Evolutionary conservation across 495 filamentous ascomycete genomes (phyloP).

Genomic region (Tuber melanosporum): DNA sequence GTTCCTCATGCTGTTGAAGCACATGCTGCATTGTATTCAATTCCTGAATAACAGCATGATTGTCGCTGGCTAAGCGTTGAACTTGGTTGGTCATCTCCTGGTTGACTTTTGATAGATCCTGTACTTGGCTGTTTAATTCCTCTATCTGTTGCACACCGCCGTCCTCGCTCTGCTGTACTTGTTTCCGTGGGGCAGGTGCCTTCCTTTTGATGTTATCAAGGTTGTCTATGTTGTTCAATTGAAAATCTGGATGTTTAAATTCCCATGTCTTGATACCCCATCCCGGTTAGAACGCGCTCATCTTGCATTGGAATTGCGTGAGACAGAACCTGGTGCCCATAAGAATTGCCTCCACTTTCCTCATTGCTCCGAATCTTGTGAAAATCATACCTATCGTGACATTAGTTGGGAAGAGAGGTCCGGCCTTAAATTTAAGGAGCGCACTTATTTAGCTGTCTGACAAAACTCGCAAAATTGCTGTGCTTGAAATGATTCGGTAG

Average conservation of each 20-base stretch:
- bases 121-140: slow-evolving; percentile 75
- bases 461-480: slow-evolving; percentile 98
- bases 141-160: slow-evolving; percentile 84
- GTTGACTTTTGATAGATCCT: slow-evolving; percentile 86
- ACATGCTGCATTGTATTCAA: slow-evolving; percentile 82
- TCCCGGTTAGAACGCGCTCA: slow-evolving; percentile 10
- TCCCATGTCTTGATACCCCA: slow-evolving; percentile 56
- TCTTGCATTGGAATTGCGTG: background rate
- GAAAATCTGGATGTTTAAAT: slow-evolving; percentile 96
- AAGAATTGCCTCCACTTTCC: slow-evolving; percentile 82
- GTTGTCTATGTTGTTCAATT: slow-evolving; percentile 89
- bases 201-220: slow-evolving; percentile 95
- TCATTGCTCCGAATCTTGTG: slow-evolving; percentile 98
- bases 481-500: slow-evolving; percentile 99
- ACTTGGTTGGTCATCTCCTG: slow-evolving; percentile 78
- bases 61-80: slow-evolving; percentile 74
- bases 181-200: slow-evolving; percentile 86
- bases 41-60: slow-evolving; percentile 81
- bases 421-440: slow-evolving; percentile 15
- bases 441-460: slow-evolving; percentile 97
- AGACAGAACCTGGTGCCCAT: slow-evolving; percentile 74
- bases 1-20: slow-evolving; percentile 69
- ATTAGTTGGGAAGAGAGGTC: slow-evolving; percentile 21
- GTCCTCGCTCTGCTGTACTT: slow-evolving; percentile 60
- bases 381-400: slow-evolving; percentile 58